Percentiles rank a stretch among this genome's conserved stretches.
Conservation (phyloP, 192 early-diverging fungal species). For the Entomortierella parvispora region DNA sequence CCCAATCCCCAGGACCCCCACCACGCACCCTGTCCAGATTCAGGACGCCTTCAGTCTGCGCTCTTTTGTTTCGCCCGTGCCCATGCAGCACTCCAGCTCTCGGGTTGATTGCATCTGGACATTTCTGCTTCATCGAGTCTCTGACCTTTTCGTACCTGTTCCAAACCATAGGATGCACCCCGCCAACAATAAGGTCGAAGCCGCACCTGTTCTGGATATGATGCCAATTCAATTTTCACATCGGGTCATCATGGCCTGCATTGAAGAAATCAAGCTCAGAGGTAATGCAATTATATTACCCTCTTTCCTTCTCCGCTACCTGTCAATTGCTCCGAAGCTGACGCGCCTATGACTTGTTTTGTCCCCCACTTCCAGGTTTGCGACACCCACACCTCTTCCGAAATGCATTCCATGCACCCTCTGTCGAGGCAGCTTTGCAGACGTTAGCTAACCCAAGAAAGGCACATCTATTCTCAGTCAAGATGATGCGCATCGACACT, state of each 20-base stretch:
- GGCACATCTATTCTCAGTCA: conserved; percentile 25
- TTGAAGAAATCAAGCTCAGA: conserved; percentile 50
- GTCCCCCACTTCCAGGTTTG: conserved; percentile 22
- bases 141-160: too few relatives aligned
- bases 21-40: too few relatives aligned
- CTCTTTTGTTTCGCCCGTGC: too few relatives aligned
- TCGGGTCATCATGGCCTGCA: conserved; percentile 44
- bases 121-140: too few relatives aligned
- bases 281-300: conserved; percentile 16
- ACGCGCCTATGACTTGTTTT: not conserved
- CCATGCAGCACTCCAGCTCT: too few relatives aligned
- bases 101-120: too few relatives aligned
- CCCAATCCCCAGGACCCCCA: too few relatives aligned
- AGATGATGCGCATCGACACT: conserved; percentile 46
- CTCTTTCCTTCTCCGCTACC: too few relatives aligned
- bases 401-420: conserved; percentile 42
- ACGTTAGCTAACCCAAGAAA: conserved; percentile 10
- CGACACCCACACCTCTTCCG: conserved; percentile 40
- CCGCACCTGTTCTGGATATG: conserved; percentile 21
- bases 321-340: not conserved
- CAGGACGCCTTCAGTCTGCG: too few relatives aligned
- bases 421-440: conserved; percentile 23
- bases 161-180: not conserved
- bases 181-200: conserved; percentile 21
- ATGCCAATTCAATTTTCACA: conserved; percentile 49